phyloP scores from a whole-genome alignment of 108 stramenopile species.

The Nitzschia palea region DNA sequence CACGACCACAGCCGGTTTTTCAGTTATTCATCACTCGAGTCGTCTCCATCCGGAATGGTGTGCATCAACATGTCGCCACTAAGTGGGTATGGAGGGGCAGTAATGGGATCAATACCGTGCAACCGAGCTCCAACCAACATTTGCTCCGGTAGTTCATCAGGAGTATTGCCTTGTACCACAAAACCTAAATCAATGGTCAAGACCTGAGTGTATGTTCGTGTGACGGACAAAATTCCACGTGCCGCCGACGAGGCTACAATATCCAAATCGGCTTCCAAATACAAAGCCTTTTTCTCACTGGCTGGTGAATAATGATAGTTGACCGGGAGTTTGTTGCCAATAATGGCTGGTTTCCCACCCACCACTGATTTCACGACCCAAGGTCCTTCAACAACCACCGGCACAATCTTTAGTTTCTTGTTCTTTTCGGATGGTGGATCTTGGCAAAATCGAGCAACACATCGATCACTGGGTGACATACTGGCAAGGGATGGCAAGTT shows the following conservation, averaged over 20 bases:
- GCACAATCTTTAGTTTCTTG: constrained; percentile 67
- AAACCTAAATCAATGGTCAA: constrained; percentile 84
- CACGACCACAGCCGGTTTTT: not conserved
- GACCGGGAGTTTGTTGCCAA: constrained; percentile 74
- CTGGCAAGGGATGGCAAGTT: constrained; percentile 37
- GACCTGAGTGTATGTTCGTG: constrained; percentile 68
- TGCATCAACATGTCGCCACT: constrained; percentile 24
- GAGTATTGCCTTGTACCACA: constrained; percentile 70
- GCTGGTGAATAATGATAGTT: constrained; percentile 45
- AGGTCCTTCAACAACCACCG: constrained; percentile 79
- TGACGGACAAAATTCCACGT: constrained; percentile 78
- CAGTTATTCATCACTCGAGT: not conserved
- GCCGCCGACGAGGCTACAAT: constrained; percentile 80
- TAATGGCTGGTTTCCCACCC: constrained; percentile 82
- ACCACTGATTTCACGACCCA: constrained; percentile 83
- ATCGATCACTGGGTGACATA: constrained; percentile 58
- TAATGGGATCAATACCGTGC: constrained; percentile 86
- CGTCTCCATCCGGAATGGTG: not conserved
- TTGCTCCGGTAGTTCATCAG: constrained; percentile 82
- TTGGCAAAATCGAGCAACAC: constrained; percentile 56
- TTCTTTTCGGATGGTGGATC: constrained; percentile 59
- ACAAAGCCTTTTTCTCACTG: constrained; percentile 51
- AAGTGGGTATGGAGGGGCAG: constrained; percentile 58
- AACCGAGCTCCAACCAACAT: constrained; percentile 79
- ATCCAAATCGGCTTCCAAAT: constrained; percentile 84